Conservation (phyloP, 2,329 filamentous ascomycete genomes). For the Neurospora crassa region DNA sequence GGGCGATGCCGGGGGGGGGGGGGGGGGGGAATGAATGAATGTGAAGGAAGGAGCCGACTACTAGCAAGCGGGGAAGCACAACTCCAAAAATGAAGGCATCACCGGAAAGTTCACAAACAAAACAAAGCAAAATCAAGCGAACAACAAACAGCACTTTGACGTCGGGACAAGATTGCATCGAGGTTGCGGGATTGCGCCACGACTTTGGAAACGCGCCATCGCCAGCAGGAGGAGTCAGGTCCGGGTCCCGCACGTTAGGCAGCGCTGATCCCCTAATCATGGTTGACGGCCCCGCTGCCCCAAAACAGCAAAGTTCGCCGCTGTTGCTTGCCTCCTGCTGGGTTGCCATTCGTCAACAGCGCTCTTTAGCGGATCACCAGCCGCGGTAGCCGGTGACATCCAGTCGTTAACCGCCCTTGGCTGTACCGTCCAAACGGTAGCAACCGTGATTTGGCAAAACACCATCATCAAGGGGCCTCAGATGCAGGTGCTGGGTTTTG, state of each 20-base stretch:
- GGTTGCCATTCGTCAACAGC: background rate
- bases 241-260: background rate
- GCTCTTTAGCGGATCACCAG: background rate
- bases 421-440: background rate
- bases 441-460: background rate
- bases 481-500: background rate
- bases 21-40: background rate
- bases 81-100: background rate
- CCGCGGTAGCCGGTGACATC: background rate
- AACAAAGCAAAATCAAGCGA: background rate
- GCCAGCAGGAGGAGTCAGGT: background rate
- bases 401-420: background rate
- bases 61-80: background rate
- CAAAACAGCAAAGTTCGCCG: background rate
- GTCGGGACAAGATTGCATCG: background rate
- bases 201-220: background rate
- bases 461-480: background rate
- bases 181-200: background rate
- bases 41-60: background rate
- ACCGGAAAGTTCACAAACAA: background rate
- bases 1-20: too few species aligned
- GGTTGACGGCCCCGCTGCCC: background rate
- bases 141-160: background rate
- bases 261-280: background rate
- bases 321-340: background rate